Base-by-base conservation (phyloP, 768 basidiomycete genomes). In the Termitomyces sp. region DNA sequence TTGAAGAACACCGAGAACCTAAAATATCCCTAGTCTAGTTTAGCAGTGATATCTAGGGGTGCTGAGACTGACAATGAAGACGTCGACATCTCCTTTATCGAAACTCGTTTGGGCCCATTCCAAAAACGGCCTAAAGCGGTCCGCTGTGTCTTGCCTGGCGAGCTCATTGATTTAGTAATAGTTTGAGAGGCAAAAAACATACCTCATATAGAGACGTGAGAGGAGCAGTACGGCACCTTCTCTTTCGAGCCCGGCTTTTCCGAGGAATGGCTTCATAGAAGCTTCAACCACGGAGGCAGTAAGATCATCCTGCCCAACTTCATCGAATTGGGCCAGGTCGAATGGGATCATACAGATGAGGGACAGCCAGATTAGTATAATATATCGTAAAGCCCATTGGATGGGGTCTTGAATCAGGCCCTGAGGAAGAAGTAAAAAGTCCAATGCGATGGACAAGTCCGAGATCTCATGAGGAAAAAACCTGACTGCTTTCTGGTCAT, bases 341-440 rank as follows among this genome's bases (percentile, higher is more conserved):
- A 99, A 99, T 0, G 97, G 97, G 17, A 98, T 86, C 74, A 90
- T 92, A 73, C 90, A 88, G 46, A 97, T 87, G 22, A 99, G 80
- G 21, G 91, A 89, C n/a, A 98, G 77, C 96, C 96, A 98, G 11
- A 97, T 75, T 9, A 99, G 76, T 24, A 91, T 74, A 30, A 89
- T 77, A 65, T 95, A 93, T 57, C 93, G 86, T 50, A 93, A 68
- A 22, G 87, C 73, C 97, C 97, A 98, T 38, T 84, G 80, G 9
- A 67, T 63, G 1, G 67, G 60, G 46, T 70, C 68, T 54, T 75
- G 66, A 14, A 70, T 72, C 11, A 78, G 73, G 26, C 74, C 77
- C 37, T 75, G 70, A 19, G 73, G 74, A 35, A 74, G 63, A 34
- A 75, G 71, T 63, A 91, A 78, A 63, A 85, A 89, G 17, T 79